Percentiles rank a stretch among this genome's conserved stretches.
Evolutionary conservation across 2,329 filamentous ascomycete species (phyloP).

Genomic region (Xylariaceae sp.): DNA sequence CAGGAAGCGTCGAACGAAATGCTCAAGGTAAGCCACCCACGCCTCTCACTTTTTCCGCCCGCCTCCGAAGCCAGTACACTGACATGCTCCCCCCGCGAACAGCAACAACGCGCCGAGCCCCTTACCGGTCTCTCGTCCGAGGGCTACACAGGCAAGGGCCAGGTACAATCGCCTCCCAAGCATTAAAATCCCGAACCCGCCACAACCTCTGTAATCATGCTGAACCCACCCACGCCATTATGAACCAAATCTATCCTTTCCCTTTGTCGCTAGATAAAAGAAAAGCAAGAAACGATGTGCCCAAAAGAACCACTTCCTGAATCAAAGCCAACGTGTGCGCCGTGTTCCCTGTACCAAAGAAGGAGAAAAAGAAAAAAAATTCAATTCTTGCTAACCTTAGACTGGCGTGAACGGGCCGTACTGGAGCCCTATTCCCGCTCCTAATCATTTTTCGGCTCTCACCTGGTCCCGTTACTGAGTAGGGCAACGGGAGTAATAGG

Average conservation of each 20-base stretch:
- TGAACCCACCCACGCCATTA: conserved; percentile 20
- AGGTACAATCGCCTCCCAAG: conserved; percentile 66
- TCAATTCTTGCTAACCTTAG: too few species aligned
- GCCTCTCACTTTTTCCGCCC: not conserved
- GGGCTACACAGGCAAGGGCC: conserved; percentile 72
- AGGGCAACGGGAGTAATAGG: too few species aligned
- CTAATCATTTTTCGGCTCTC: too few species aligned
- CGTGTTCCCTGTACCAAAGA: too few species aligned
- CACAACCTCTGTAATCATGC: conserved; percentile 17
- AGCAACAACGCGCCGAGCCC: conserved; percentile 82
- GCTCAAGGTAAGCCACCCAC: conserved; percentile 66
- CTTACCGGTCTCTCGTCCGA: conserved; percentile 78
- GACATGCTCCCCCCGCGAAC: conserved; percentile 15
- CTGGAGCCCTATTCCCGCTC: too few species aligned
- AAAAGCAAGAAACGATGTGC: not conserved
- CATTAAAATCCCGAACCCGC: conserved; percentile 29
- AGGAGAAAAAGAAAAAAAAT: too few species aligned
- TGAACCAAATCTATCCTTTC: conserved; percentile 20
- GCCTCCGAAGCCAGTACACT: conserved; percentile 10
- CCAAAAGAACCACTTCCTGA: too few species aligned
- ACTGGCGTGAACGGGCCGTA: too few species aligned
- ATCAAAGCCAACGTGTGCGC: too few species aligned
- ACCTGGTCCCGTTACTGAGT: too few species aligned
- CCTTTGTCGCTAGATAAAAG: conserved; percentile 37
- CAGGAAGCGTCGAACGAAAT: conserved; percentile 94